Conservation (phyloP, 106 monocot genomes). For the Dendrobium nobile region DNA sequence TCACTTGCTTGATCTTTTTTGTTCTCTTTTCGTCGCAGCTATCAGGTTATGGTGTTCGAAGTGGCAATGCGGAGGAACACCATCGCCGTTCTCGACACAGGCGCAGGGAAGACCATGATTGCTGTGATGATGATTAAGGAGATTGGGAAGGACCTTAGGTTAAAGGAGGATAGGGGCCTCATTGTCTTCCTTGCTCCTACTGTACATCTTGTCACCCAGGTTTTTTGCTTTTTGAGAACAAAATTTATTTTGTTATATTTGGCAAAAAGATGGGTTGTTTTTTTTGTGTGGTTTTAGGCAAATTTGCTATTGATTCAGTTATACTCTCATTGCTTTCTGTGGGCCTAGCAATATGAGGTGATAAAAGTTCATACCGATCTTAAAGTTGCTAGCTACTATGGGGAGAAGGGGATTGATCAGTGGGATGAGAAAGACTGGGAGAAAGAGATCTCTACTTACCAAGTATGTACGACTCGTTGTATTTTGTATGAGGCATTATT, state of each 20-base stretch:
- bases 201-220: slow-evolving; percentile 81
- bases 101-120: slow-evolving; percentile 77
- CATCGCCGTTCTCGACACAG: slow-evolving; percentile 71
- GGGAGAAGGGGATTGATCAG: slow-evolving; percentile 60
- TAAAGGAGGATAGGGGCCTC: slow-evolving; percentile 15
- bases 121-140: slow-evolving; percentile 56
- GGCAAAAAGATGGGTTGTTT: not conserved
- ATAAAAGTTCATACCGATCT: slow-evolving; percentile 48
- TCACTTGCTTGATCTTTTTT: not conserved
- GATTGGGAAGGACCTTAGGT: slow-evolving; percentile 25
- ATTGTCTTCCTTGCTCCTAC: slow-evolving; percentile 82
- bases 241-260: not conserved
- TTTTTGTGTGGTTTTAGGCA: not conserved
- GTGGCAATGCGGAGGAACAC: slow-evolving; percentile 68
- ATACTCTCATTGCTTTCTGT: not conserved
- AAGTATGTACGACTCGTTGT: not conserved
- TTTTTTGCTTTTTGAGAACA: slow-evolving; percentile 9
- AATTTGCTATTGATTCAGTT: not conserved
- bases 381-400: slow-evolving; percentile 42
- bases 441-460: slow-evolving; percentile 32
- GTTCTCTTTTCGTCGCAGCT: slow-evolving; percentile 19
- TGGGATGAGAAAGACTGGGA: slow-evolving; percentile 66
- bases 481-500: not conserved
- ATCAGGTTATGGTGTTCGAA: slow-evolving; percentile 43
- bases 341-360: slow-evolving; percentile 60